Base-by-base conservation (phyloP, 2,329 filamentous ascomycete species). In the Rutstroemia sp. region DNA sequence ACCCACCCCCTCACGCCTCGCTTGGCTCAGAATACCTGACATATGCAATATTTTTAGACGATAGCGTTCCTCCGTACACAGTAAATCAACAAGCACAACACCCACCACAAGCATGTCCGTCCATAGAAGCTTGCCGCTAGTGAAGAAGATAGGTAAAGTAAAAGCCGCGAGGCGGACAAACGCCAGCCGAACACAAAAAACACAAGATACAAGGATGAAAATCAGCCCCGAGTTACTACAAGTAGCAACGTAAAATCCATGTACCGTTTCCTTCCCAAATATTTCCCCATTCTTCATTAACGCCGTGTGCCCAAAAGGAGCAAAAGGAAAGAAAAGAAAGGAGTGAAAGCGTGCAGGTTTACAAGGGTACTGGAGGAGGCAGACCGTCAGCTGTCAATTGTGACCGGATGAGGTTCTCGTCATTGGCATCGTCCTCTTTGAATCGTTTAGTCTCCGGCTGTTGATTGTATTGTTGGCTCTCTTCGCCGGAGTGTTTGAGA, bases 321-420 rank as follows among this genome's bases (percentile, higher is more conserved):
- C 18, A 45, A 49, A 49, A 49, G 16, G 55, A 10, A 49, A 23
- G 34, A 45, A 42, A 54, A 34, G 16, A 57, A 44, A 37, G 37
- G n/a, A 27, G 16, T 14, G 3, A 53, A 18, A 49, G 16, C 4
- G 21, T 10, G 25, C 18, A 27, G 49, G 50, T 52, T 63, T 63
- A 65, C 61, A 67, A 62, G 30, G 55, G 27, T 42, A 54, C 54
- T 21, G 61, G 50, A 55, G 58, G 56, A 21, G 66, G 61, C 18
- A 68, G 54, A 27, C 63, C 64, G 58, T 66, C 63, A 25, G 61
- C 53, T 61, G 78, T 76, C 57, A 83, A 66, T 62, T 82, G 80
- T 7, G 63, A 63, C 44, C 77, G 71, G 57, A 80, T 77, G 46
- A 82, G 77, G 52, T 82, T 80, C 18, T 82, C 79, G 2, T 76